Conservation (phyloP, 1,284 basidiomycete genomes). For the Ustilago curta region DNA sequence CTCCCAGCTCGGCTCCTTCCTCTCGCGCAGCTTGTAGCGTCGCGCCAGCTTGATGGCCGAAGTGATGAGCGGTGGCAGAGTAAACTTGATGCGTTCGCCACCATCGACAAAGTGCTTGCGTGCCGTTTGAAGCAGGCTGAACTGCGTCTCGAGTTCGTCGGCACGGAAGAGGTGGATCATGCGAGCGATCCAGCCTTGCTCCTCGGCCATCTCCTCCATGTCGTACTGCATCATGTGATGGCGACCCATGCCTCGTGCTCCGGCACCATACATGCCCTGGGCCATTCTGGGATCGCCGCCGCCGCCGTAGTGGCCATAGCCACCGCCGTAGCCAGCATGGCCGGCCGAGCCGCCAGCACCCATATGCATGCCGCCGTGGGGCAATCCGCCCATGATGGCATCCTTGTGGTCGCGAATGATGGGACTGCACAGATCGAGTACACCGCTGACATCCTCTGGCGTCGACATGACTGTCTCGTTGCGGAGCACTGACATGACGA, state of each 20-base stretch:
- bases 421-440: slow-evolving; percentile 63
- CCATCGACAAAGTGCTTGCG: slow-evolving; percentile 65
- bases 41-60: slow-evolving; percentile 64
- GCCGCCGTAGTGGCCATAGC: slow-evolving; percentile 38
- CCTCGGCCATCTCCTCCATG: slow-evolving; percentile 65
- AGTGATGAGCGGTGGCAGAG: slow-evolving; percentile 64
- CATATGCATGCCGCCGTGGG: slow-evolving; percentile 40
- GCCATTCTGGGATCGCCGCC: slow-evolving; percentile 47
- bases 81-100: slow-evolving; percentile 65
- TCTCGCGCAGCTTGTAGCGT: slow-evolving; percentile 61
- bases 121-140: slow-evolving; percentile 64
- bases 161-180: slow-evolving; percentile 67
- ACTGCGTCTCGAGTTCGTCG: slow-evolving; percentile 63
- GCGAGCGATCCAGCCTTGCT: slow-evolving; percentile 67
- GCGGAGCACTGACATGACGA: slow-evolving; percentile 64
- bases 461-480: slow-evolving; percentile 66
- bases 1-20: slow-evolving; percentile 57
- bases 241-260: slow-evolving; percentile 38
- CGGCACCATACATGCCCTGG: slow-evolving; percentile 46
- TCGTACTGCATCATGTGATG: slow-evolving; percentile 59
- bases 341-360: slow-evolving; percentile 30
- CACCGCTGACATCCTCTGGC: slow-evolving; percentile 67
- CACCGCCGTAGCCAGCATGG: slow-evolving; percentile 35
- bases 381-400: slow-evolving; percentile 39
- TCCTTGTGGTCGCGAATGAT: slow-evolving; percentile 64